Evolutionary conservation across 495 filamentous ascomycete species (phyloP).

Genomic region (Talaromyces adpressus): DNA sequence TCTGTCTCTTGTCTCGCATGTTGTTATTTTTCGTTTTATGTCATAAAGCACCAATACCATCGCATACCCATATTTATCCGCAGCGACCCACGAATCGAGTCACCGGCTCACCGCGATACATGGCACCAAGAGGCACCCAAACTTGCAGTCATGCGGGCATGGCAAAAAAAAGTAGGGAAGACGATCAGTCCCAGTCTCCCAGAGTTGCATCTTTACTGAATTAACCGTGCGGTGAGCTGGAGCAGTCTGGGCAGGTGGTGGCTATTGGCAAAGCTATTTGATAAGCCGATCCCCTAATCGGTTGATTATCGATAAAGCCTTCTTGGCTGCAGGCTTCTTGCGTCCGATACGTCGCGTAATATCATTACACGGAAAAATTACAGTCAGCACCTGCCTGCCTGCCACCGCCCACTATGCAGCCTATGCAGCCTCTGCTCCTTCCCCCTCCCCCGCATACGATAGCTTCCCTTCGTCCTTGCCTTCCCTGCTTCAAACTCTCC

Average conservation of each 20-base stretch:
- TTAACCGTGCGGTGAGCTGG: slow-evolving; percentile 3
- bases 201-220: background rate
- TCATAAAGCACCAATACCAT: background rate
- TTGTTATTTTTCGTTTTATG: background rate
- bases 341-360: background rate
- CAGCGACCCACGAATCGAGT: slow-evolving; percentile 1
- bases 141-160: background rate
- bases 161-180: background rate
- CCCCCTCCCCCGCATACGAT: slow-evolving; percentile 8
- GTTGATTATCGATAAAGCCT: background rate
- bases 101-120: slow-evolving; percentile 4
- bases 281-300: background rate
- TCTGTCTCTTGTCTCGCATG: background rate
- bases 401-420: slow-evolving; percentile 7
- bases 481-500: background rate
- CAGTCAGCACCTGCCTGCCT: background rate
- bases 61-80: slow-evolving; percentile 1
- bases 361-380: background rate
- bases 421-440: slow-evolving; percentile 7
- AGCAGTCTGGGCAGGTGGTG: background rate
- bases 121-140: background rate
- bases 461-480: background rate
- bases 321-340: background rate
- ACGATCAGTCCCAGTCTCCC: background rate
- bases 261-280: slow-evolving; percentile 3